Base-by-base conservation (phyloP, 2,329 filamentous ascomycete species). In the Cytospora piceae region DNA sequence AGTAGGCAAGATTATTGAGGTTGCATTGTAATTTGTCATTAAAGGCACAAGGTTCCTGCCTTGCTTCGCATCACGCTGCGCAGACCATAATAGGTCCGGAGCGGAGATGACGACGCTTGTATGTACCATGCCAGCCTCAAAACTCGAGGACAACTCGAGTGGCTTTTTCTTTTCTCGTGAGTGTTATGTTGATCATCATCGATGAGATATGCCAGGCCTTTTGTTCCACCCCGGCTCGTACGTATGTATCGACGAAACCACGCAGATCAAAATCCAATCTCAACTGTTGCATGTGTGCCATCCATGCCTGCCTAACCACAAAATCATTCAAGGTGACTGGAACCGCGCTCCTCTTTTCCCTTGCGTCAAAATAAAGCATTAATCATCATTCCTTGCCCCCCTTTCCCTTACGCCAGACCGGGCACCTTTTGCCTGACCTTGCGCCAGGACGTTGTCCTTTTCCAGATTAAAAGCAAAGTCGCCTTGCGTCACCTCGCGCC, bases 361-460 rank as follows among this genome's bases (percentile, higher is more conserved):
- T 54, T 56, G 60, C 27, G 39, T 51, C 53, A 51, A 53, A 32
- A 46, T 42, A 56, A 57, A 63, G 60, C 53, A 24, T 49, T 22
- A 63, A 63, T 56, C 31, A 5, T 37, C 7, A 56, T 22, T 51
- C 46, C 46, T 24, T 49, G 46, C 24, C 27, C 53, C 39, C 37
- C 60, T 27, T 66, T 60, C 62, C 60, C n/a, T 54, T 59, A 59
- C 60, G 64, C 64, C 64, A 51, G 14, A 42, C 51, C 42, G n/a
- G 39, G 20, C 53, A 24, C 56, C 61, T 27, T 59, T 32, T 54
- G 55, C 52, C 54, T 32, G 63, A 39, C 39, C 64, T 49, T 66
- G 32, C 64, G 64, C 64, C 64, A 39, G 39, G 53, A 46, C 39
- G 9, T 51, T 37, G 39, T 63, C 53, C 60, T 49, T 54, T 20